These are phyloP conservation scores for Mycena indigotica DNA, from an alignment of 768 basidiomycete species.

Conservation along the genomic window DNA sequence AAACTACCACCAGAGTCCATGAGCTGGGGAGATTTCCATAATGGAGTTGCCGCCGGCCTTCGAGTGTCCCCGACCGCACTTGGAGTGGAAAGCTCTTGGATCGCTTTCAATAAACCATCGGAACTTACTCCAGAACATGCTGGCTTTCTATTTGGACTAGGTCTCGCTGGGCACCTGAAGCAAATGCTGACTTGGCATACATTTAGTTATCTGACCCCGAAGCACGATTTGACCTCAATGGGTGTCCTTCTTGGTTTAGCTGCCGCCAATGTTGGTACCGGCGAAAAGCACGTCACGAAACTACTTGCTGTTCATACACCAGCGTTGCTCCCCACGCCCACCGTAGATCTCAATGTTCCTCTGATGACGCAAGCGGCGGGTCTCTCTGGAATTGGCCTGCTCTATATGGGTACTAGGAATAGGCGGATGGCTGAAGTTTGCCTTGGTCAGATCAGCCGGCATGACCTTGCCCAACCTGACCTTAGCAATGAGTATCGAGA, in stretches of 20 bases:
- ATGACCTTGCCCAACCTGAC: slow-evolving; percentile 78
- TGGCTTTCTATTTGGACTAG: slow-evolving; percentile 93
- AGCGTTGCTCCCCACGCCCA: slow-evolving; percentile 84
- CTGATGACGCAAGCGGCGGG: slow-evolving; percentile 90
- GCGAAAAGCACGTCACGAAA: slow-evolving; percentile 87
- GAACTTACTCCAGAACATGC: slow-evolving; percentile 93
- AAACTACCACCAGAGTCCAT: slow-evolving; percentile 73
- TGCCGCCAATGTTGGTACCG: slow-evolving; percentile 84
- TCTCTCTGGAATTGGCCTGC: slow-evolving; percentile 81
- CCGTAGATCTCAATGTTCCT: slow-evolving; percentile 87
- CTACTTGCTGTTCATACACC: slow-evolving; percentile 91
- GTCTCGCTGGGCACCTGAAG: slow-evolving; percentile 87
- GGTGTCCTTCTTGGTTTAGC: slow-evolving; percentile 92
- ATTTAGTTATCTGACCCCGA: slow-evolving; percentile 91
- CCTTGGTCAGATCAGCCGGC: slow-evolving; percentile 78
- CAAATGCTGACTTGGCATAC: slow-evolving; percentile 94
- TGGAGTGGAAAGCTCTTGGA: slow-evolving; percentile 91
- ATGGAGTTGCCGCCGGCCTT: slow-evolving; percentile 91
- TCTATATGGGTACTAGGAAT: slow-evolving; percentile 87
- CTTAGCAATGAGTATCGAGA: slow-evolving; percentile 88
- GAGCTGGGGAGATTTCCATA: slow-evolving; percentile 97
- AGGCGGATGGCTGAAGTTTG: slow-evolving; percentile 93
- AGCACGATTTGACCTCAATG: slow-evolving; percentile 94
- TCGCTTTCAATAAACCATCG: slow-evolving; percentile 90
- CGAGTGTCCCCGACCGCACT: slow-evolving; percentile 75